Conservation (phyloP, 805 yeast species). For the Saturnispora dispora region DNA sequence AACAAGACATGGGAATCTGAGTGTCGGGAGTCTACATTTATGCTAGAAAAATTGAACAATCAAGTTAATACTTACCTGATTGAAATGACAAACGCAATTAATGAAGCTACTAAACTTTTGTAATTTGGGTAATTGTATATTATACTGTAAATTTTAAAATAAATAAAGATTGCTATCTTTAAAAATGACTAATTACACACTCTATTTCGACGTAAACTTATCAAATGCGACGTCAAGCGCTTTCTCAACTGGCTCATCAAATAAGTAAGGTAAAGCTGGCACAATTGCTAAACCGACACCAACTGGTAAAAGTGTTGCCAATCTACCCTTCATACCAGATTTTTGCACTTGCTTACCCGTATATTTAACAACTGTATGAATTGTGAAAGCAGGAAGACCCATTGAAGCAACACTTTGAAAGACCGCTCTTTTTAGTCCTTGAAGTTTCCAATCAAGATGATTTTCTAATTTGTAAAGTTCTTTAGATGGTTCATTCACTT, state of each 20-base stretch:
- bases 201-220: neutral
- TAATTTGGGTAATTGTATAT: neutral
- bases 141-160: neutral
- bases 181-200: neutral
- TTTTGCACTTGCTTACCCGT: conserved; percentile 56
- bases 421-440: conserved; percentile 60
- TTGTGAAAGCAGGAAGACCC: conserved; percentile 83
- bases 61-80: conserved; percentile 45
- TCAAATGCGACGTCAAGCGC: conserved; percentile 56
- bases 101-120: conserved; percentile 8
- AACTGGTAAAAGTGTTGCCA: conserved; percentile 68
- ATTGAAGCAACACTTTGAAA: conserved; percentile 77
- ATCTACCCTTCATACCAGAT: conserved; percentile 31
- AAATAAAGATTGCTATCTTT: neutral
- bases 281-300: conserved; percentile 70
- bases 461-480: conserved; percentile 23
- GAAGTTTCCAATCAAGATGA: conserved; percentile 56
- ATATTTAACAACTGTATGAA: conserved; percentile 66
- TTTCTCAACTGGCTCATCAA: conserved; percentile 76
- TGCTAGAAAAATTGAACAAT: conserved; percentile 44
- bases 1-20: conserved; percentile 42
- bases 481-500: conserved; percentile 32
- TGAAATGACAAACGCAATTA: conserved; percentile 36
- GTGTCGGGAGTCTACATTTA: conserved; percentile 42
- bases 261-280: conserved; percentile 66